Conservation (phyloP, 108 stramenopile genomes). For the Pseudonitzschia multiseries region DNA sequence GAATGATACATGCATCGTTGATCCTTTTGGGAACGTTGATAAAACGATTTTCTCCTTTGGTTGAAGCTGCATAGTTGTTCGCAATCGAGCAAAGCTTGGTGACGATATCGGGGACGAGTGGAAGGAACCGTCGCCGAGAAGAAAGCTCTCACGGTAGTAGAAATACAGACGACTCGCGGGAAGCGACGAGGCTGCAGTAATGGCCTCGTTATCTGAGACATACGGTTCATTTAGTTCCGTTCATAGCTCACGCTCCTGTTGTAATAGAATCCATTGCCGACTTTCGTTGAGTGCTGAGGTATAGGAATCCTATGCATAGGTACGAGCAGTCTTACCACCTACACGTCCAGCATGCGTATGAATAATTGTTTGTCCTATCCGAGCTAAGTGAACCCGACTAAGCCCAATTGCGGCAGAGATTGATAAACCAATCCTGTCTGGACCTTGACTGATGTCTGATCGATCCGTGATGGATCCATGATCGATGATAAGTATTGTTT, state of each 20-base stretch:
- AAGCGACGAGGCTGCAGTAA: neutral
- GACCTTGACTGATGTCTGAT: too few species aligned
- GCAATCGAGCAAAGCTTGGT: neutral
- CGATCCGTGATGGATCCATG: too few species aligned
- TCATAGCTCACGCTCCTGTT: neutral
- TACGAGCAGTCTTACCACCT: too few species aligned
- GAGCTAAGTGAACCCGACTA: too few species aligned
- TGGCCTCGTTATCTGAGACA: neutral
- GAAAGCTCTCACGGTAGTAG: neutral
- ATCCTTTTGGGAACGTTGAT: neutral
- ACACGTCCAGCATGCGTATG: too few species aligned
- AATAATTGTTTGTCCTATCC: too few species aligned
- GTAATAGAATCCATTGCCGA: neutral
- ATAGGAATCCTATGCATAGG: too few species aligned
- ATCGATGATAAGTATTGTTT: too few species aligned
- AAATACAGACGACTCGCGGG: neutral
- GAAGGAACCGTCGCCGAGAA: neutral
- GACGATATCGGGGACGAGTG: neutral
- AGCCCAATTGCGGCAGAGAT: too few species aligned
- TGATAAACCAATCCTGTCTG: too few species aligned
- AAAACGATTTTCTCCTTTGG: too few species aligned
- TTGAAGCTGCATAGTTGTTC: neutral
- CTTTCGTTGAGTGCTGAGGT: too few species aligned
- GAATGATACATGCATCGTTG: neutral
- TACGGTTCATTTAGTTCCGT: neutral